These are phyloP conservation scores for Leucogyrophana mollusca DNA, from an alignment of 768 basidiomycete species.

Conservation along the genomic window DNA sequence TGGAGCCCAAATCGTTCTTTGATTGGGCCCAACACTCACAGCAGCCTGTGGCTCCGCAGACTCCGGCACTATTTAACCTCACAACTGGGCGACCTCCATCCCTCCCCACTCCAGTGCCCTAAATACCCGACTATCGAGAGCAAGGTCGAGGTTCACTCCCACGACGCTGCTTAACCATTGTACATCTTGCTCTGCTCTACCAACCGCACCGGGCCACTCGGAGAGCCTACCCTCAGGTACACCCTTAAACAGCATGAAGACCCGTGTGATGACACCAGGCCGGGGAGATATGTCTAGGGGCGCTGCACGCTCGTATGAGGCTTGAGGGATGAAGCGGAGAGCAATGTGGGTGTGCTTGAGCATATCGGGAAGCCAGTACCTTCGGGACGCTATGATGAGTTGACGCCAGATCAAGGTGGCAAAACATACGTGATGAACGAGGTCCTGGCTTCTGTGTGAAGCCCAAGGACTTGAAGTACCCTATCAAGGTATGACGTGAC, in stretches of 20 bases:
- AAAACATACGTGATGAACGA: conserved; percentile 44
- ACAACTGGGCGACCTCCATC: conserved; percentile 33
- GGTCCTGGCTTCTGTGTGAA: conserved; percentile 42
- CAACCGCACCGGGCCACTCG: conserved; percentile 25
- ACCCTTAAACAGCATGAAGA: conserved; percentile 49
- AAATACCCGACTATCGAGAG: conserved; percentile 29
- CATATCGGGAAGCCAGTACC: conserved; percentile 46
- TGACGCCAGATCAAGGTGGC: neutral
- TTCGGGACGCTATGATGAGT: conserved; percentile 11
- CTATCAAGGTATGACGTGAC: conserved; percentile 37
- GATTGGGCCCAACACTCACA: too few species aligned
- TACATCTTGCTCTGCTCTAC: conserved; percentile 18
- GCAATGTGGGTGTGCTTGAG: conserved; percentile 39
- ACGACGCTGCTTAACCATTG: conserved; percentile 33
- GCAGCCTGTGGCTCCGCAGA: too few species aligned
- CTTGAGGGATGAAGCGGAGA: conserved; percentile 45
- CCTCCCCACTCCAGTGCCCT: conserved; percentile 49
- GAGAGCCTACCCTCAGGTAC: conserved; percentile 20
- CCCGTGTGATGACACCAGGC: conserved; percentile 42
- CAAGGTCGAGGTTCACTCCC: conserved; percentile 28
- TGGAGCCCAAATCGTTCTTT: too few species aligned
- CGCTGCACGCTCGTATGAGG: conserved; percentile 39
- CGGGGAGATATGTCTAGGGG: conserved; percentile 35
- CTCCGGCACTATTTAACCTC: too few species aligned
- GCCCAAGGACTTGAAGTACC: conserved; percentile 28